Evolutionary conservation across 2,329 filamentous ascomycete genomes (phyloP), one percentile per base, ranked within the genome.

Genomic region (Myriosclerotinia scirpicola): DNA sequence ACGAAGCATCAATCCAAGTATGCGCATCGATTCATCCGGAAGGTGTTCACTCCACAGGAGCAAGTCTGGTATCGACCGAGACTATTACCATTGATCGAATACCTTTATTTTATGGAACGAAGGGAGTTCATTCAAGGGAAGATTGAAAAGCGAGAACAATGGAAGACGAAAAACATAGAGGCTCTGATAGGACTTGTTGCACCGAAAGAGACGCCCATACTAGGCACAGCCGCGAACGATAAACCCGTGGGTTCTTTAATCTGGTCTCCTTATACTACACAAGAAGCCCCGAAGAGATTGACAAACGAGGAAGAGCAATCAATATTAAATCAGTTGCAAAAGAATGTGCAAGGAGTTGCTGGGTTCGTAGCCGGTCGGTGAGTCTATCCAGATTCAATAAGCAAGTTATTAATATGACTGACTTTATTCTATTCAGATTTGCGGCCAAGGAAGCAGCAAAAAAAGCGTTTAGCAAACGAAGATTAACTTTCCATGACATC

Each of bases 391-490:
- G 44, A 48, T 44, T 38, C 20, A 56, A 30, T 17, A 15, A 17
- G 34, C 7, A 1, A n/a, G 60, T 34, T 34, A 6, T 34, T 34
- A 54, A 22, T 26, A 38, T 44, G 53, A 5, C 66, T 60, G 34
- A 64, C 54, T 36, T 34, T 17, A 9, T 6, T 14, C 12, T 22
- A 36, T 38, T 42, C 48, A 74, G 75, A 53, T 76, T 74, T 62
- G 89, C 90, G 1, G 90, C 89, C 9, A 92, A 92, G 75, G 91
- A 92, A 77, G 90, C 90, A 1, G 84, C 83, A 63, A 87, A 90
- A 71, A 93, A 93, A 78, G 90, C 90, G 2, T 85, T 90, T 70
- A 81, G 84, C 1, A 80, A 82, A n/a, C 80, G 84, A 9, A 78
- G 77, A 30, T 77, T 92, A 34, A 83, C 82, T 1, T 89, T 87